Evolutionary conservation across 768 basidiomycete genomes (phyloP), one percentile per base, ranked within the genome.

Genomic region (Botryobasidium botryosum): DNA sequence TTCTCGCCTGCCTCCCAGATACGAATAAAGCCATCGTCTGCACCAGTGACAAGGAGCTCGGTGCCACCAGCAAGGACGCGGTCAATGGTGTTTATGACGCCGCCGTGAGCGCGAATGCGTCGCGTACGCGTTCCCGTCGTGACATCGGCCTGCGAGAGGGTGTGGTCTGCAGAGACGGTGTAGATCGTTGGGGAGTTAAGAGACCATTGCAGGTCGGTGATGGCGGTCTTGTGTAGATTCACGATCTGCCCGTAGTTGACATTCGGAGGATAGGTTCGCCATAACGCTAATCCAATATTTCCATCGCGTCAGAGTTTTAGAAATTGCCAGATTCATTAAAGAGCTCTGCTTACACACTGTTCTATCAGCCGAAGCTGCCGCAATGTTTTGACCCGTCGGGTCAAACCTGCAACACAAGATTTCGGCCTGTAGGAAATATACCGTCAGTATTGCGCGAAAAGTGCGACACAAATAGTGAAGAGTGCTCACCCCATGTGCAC

Each of bases 401-500:
- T 92, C 87, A 58, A 97, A 97, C 53, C 86, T 72, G 64, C 88
- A 86, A 52, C 83, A 83, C 51, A 91, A 51, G 50, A 96, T 85
- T 64, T 99, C 94, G 6, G 69, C 77, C 79, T 82, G 50, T 49
- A 55, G 20, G 25, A 13, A 18, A 52, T 40, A n/a, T 40, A 15
- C 10, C 10, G 18, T 35, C 8, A 7, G 5, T 17, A 17, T 12
- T 8, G 27, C 38, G 5, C 10, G 35, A 13, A 3, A 25, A 18
- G 17, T 29, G 15, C 8, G 36, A 35, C 18, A 21, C n/a, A 29
- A 41, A 12, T 21, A 10, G 2, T 1, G 36, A 15, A 28, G 21
- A n/a, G 5, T 6, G 66, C 81, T 55, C 61, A 91, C 84, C 40
- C 76, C 70, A 63, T 94, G 88, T 4, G 88, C 79, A 2, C 92